These are phyloP conservation scores for Fusarium sp. DNA, from an alignment of 2,329 filamentous ascomycete genomes.

Conservation along the genomic window DNA sequence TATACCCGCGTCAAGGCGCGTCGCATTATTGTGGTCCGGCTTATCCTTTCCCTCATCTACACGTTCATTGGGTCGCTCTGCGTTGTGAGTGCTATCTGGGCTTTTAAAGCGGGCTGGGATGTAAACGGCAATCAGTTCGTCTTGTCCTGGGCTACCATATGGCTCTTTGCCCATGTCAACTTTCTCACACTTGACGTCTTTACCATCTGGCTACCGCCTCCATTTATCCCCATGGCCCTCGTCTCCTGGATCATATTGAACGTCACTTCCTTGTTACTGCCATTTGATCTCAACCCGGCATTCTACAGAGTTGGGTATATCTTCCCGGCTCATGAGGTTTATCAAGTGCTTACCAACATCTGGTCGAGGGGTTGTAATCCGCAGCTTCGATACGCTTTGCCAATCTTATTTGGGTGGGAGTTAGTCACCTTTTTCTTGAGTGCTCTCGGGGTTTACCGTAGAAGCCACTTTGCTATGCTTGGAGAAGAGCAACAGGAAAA, in stretches of 20 bases:
- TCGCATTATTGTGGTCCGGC: background rate
- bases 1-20: conserved; percentile 6
- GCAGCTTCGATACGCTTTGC: background rate
- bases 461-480: background rate
- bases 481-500: background rate
- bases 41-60: background rate
- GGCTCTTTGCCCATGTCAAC: conserved; percentile 34
- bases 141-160: conserved; percentile 31
- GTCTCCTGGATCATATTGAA: conserved; percentile 33
- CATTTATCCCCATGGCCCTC: conserved; percentile 34
- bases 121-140: conserved; percentile 24
- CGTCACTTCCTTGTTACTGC: conserved; percentile 1
- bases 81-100: background rate
- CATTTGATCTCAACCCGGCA: background rate
- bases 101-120: background rate
- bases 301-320: background rate
- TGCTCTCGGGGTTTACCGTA: background rate
- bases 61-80: background rate
- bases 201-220: conserved; percentile 35
- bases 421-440: background rate
- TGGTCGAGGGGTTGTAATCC: background rate
- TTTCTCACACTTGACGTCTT: conserved; percentile 37
- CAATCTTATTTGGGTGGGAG: background rate
- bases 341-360: background rate
- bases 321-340: background rate